Evolutionary conservation across 2,329 filamentous ascomycete genomes (phyloP).

Genomic region (Aureobasidium sp.): DNA sequence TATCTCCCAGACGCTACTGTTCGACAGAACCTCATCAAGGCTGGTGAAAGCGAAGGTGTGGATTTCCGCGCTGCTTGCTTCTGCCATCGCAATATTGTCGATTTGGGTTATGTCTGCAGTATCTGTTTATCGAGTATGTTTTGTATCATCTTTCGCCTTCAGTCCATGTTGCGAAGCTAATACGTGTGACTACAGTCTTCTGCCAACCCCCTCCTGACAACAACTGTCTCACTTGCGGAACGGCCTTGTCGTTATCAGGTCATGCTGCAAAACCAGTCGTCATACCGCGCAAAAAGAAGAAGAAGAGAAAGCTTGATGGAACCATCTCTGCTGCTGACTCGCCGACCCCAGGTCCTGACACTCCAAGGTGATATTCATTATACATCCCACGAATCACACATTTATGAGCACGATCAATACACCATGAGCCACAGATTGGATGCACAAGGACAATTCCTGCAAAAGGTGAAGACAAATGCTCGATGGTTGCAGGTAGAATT

Average conservation of each 20-base stretch:
- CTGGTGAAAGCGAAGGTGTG: conserved; percentile 80
- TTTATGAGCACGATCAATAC: background rate
- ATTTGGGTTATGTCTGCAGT: conserved; percentile 95
- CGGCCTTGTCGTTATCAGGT: conserved; percentile 76
- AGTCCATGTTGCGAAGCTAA: background rate
- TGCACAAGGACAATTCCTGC: background rate
- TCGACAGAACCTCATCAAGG: conserved; percentile 74
- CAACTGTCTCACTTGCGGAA: conserved; percentile 86
- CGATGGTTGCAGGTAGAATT: background rate
- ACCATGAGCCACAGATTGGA: background rate
- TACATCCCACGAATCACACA: background rate
- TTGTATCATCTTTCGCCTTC: background rate
- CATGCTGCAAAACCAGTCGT: conserved; percentile 84
- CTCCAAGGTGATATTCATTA: background rate
- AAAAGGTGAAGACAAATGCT: background rate
- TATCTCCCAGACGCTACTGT: conserved; percentile 80
- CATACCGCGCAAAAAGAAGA: conserved; percentile 75
- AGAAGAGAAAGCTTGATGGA: conserved; percentile 55
- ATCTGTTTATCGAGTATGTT: conserved; percentile 86
- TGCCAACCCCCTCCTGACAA: conserved; percentile 71
- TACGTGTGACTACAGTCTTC: conserved; percentile 63
- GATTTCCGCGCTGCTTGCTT: conserved; percentile 99
- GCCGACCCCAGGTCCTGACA: conserved; percentile 10
- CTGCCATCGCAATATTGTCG: conserved; percentile 91
- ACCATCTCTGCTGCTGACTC: conserved; percentile 24